These are phyloP conservation scores for Botrytis fragariae DNA, from an alignment of 2,329 filamentous ascomycete genomes.

Conservation along the genomic window DNA sequence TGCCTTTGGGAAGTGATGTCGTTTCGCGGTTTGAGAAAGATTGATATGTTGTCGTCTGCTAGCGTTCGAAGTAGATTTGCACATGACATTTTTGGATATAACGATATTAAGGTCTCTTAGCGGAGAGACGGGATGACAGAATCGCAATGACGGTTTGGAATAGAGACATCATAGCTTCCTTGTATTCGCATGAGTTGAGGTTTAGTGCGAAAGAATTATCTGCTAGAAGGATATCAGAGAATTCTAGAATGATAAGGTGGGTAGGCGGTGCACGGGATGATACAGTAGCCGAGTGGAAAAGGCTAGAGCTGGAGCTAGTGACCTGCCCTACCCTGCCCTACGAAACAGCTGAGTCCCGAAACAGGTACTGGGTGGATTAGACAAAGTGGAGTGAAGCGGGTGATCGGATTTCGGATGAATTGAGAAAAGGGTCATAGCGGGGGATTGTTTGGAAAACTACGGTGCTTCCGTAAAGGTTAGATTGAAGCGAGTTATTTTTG, in stretches of 20 bases:
- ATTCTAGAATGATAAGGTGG: slow-evolving; percentile 3
- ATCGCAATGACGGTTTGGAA: slow-evolving; percentile 2
- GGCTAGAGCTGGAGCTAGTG: background rate
- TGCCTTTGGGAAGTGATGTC: background rate
- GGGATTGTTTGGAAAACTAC: background rate
- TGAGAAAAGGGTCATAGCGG: slow-evolving; percentile 8
- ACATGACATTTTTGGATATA: background rate
- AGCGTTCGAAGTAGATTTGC: background rate
- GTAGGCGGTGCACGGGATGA: slow-evolving; percentile 1
- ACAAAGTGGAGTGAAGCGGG: slow-evolving; percentile 5
- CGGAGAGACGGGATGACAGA: background rate
- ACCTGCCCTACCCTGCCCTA: slow-evolving; percentile 13
- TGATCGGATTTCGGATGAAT: slow-evolving; percentile 16
- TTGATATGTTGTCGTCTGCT: background rate
- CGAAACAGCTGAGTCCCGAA: slow-evolving; percentile 12
- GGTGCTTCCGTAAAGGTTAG: background rate
- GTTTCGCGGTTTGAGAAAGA: slow-evolving; percentile 5
- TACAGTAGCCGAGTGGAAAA: background rate
- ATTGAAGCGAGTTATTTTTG: background rate
- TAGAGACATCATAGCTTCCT: slow-evolving; percentile 5
- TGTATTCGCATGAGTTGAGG: background rate
- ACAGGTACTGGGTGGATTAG: slow-evolving; percentile 10
- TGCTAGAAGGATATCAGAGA: slow-evolving; percentile 3
- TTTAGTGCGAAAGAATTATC: background rate
- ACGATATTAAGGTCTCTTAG: background rate